phyloP scores from a whole-genome alignment of 164 flowering plant genomes.

The Vitis riparia region DNA sequence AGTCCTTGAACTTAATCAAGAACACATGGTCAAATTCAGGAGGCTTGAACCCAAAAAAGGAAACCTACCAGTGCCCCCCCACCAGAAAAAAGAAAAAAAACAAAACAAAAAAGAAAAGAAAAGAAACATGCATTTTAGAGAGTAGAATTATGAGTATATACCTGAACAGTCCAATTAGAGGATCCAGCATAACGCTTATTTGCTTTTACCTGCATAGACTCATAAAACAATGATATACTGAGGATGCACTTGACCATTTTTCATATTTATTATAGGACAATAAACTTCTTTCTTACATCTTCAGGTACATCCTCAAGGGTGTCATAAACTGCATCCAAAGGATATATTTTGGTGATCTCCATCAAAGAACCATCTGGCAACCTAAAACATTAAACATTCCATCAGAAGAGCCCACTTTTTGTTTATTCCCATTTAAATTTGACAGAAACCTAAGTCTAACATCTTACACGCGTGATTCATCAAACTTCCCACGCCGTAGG shows the following conservation, averaged over 20 bases:
- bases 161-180: constrained; percentile 91
- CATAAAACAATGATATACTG: neutral
- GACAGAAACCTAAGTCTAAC: constrained; percentile 1
- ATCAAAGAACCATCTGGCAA: constrained; percentile 93
- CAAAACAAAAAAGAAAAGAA: neutral
- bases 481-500: constrained; percentile 93
- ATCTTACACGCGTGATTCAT: constrained; percentile 84
- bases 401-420: neutral
- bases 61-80: too few species aligned
- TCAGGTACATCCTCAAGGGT: constrained; percentile 90
- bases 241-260: neutral
- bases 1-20: too few species aligned
- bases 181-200: constrained; percentile 96
- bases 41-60: too few species aligned
- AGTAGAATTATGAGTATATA: constrained; percentile 17
- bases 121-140: neutral
- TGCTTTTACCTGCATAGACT: constrained; percentile 67
- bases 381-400: constrained; percentile 32
- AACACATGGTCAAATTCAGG: too few species aligned
- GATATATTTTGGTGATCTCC: constrained; percentile 88
- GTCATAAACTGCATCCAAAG: constrained; percentile 93
- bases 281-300: constrained; percentile 55
- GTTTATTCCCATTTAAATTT: neutral
- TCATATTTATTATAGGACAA: neutral
- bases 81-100: neutral